These are phyloP conservation scores for Barnettozyma hawaiiensis DNA, from an alignment of 1,139 yeast genomes.

Conservation along the genomic window DNA sequence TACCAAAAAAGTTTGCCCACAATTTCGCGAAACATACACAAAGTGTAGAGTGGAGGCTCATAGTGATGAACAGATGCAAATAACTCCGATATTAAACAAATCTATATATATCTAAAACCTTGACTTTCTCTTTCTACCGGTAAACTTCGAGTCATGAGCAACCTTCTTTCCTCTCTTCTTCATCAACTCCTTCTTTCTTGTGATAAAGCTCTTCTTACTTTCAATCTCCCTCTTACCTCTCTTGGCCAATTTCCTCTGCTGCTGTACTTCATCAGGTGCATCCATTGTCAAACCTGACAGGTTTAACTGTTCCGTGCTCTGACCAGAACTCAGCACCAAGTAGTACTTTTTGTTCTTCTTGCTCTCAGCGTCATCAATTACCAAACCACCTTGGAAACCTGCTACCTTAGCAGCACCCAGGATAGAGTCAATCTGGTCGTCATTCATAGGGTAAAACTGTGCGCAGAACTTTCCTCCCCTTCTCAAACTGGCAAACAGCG, in stretches of 20 bases:
- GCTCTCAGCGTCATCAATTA: slow-evolving; percentile 89
- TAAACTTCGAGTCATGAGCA: slow-evolving; percentile 85
- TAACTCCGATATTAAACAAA: background rate
- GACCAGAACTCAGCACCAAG: slow-evolving; percentile 85
- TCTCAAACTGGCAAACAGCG: slow-evolving; percentile 76
- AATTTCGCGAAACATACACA: too few relatives aligned
- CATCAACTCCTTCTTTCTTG: slow-evolving; percentile 90
- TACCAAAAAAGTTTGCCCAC: too few relatives aligned
- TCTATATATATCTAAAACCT: slow-evolving; percentile 57
- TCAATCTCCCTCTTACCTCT: slow-evolving; percentile 57
- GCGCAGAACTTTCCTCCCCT: slow-evolving; percentile 97
- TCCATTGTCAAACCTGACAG: slow-evolving; percentile 79
- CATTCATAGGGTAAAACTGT: slow-evolving; percentile 93
- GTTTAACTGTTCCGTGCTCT: slow-evolving; percentile 62
- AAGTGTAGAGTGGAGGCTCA: too few relatives aligned
- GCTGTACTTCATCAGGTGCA: slow-evolving; percentile 40
- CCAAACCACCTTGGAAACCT: slow-evolving; percentile 95
- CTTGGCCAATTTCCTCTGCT: slow-evolving; percentile 41
- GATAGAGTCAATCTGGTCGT: slow-evolving; percentile 73
- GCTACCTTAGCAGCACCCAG: slow-evolving; percentile 84
- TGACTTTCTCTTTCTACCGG: slow-evolving; percentile 90
- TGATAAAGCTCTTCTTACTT: slow-evolving; percentile 72
- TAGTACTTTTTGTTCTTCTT: slow-evolving; percentile 89
- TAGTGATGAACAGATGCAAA: background rate
- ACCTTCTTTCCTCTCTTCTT: slow-evolving; percentile 85